Evolutionary conservation across 2,329 filamentous ascomycete species (phyloP), one percentile per base, ranked within the genome.

Genomic region (Blumeriella jaapii): DNA sequence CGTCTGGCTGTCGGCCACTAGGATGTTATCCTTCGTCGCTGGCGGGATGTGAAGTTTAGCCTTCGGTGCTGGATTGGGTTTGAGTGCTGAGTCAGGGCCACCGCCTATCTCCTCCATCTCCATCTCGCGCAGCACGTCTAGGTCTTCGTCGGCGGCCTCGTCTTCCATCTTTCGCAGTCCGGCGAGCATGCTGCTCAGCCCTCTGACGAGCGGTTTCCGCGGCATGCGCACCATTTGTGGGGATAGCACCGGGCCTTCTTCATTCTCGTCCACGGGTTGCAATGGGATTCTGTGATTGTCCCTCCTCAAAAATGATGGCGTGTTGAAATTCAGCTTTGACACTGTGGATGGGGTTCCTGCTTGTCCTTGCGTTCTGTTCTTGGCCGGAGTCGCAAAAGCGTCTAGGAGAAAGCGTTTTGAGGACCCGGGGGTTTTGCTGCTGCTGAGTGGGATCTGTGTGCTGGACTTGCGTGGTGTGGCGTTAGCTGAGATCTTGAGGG

Each of bases 161-260:
- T 84, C 78, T 53, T 84, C 76, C 36, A 82, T 65, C 51, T 74
- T 76, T 41, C 78, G 68, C 45, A 89, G 61, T 15, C 71, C 71
- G 13, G 78, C 76, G 14, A 89, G 77, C 45, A 87, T 78, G 43
- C 73, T 77, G 54, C 81, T 87, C 36, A 91, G 58, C 17, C 78
- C 80, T 38, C 79, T 68, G 1, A 73, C 72, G n/a, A 82, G 59
- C 6, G 73, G 69, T 48, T 74, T 77, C 25, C 64, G 64, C 2
- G 71, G 75, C 16, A 75, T 55, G 22, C 67, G 60, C 3, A 72
- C 40, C 40, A 52, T 51, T 34, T 53, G 51, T 1, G 69, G 70
- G 3, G 62, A 60, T 0, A 67, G 61, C 2, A 59, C 61, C n/a
- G 60, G 55, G 38, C 67, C 67, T 33, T 65, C 55, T 17, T 60